These are phyloP conservation scores for Castanospermum australe DNA, from an alignment of 306 rosid genomes.

Conservation along the genomic window DNA sequence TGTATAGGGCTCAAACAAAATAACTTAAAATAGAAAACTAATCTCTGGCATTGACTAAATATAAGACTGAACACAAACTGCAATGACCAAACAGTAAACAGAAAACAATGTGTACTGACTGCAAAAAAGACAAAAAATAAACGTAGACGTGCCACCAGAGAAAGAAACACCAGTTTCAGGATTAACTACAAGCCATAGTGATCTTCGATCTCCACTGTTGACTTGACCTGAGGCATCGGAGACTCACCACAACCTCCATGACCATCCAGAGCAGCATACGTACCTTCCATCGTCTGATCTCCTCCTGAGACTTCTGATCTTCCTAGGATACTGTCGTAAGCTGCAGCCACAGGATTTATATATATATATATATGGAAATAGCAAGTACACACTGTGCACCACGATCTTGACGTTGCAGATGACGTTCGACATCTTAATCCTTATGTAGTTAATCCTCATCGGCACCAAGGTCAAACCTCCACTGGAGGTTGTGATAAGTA, in stretches of 20 bases:
- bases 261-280: conserved; percentile 38
- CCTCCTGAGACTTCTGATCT: conserved; percentile 41
- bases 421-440: conserved; percentile 36
- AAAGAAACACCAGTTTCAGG: conserved; percentile 2
- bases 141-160: conserved; percentile 4
- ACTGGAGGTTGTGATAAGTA: conserved; percentile 33
- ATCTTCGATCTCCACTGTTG: conserved; percentile 62
- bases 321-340: conserved; percentile 20
- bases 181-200: conserved; percentile 53
- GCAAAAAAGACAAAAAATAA: background rate
- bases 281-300: conserved; percentile 30
- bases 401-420: conserved; percentile 38
- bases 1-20: no score
- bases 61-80: background rate
- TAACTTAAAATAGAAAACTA: no score
- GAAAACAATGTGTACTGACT: background rate
- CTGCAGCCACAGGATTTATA: conserved; percentile 21
- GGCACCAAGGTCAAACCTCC: conserved; percentile 19
- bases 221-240: conserved; percentile 46
- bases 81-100: background rate
- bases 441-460: no score
- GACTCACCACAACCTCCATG: conserved; percentile 39
- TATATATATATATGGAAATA: conserved; percentile 54
- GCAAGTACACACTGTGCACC: conserved; percentile 41
- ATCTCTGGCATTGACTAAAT: background rate